These are phyloP conservation scores for Laguncularia racemosa DNA, from an alignment of 345 rosid genomes.

Conservation along the genomic window DNA sequence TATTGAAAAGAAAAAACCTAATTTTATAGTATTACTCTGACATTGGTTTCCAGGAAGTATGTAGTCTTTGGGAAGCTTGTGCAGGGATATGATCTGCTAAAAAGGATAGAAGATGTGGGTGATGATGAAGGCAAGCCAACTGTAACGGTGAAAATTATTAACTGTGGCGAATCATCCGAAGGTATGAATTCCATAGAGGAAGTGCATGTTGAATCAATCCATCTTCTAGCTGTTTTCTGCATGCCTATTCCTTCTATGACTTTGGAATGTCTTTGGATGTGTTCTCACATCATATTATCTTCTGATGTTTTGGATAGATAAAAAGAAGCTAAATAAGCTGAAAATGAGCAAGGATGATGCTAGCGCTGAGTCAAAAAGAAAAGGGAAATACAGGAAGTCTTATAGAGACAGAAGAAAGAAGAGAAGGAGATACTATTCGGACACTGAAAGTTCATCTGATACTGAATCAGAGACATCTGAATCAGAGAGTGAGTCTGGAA, in stretches of 20 bases:
- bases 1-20: not conserved
- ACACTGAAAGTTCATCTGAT: slow-evolving; percentile 74
- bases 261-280: not conserved
- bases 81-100: slow-evolving; percentile 67
- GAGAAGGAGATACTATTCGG: slow-evolving; percentile 67
- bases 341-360: slow-evolving; percentile 40
- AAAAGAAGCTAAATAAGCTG: slow-evolving; percentile 40
- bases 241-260: not conserved
- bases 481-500: slow-evolving; percentile 76
- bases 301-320: slow-evolving; percentile 30
- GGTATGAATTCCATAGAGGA: slow-evolving; percentile 23
- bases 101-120: slow-evolving; percentile 76
- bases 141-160: slow-evolving; percentile 87
- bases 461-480: slow-evolving; percentile 70
- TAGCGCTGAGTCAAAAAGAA: slow-evolving; percentile 34
- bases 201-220: not conserved
- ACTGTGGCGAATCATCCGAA: slow-evolving; percentile 71
- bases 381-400: slow-evolving; percentile 65
- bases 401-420: slow-evolving; percentile 65
- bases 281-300: not conserved
- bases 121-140: slow-evolving; percentile 75
- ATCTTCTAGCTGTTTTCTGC: not conserved
- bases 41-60: slow-evolving; percentile 30
- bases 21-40: not conserved
- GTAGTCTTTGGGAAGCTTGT: slow-evolving; percentile 92